Base-by-base conservation (phyloP, 2,329 filamentous ascomycete genomes). In the Alternaria sp. region DNA sequence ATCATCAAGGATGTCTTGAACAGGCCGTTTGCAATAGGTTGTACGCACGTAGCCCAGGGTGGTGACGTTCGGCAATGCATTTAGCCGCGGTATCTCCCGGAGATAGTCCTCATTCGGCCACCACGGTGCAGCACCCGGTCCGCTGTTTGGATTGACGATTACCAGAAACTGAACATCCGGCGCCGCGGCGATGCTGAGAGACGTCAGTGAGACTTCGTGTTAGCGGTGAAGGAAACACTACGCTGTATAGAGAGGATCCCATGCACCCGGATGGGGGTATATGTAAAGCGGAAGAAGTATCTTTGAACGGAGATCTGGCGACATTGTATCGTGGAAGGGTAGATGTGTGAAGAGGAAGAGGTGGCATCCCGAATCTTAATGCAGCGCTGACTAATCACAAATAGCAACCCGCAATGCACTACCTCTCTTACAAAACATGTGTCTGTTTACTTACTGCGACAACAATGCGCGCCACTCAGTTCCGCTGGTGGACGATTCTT, bases 11-110 rank as follows among this genome's bases (percentile, higher is more conserved):
- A 75, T 67, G 15, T 69, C 56, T 13, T 67, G 44, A 6, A 73
- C 52, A 3, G 65, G 32, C 17, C 74, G 65, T 54, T 66, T 75
- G n/a, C 80, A 79, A 67, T 86, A 88, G 8, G 81, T 83, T 11
- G 82, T 83, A 7, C 82, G 74, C 62, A 87, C 84, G 69, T 86
- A 86, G 0, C 82, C 83, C n/a, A 87, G 69, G 6, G 84, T 79
- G 6, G 79, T 77, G 17, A 84, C 83, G 70, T 88, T 87, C 54
- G 81, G 68, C 54, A 79, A 74, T 11, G 75, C 71, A 49, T 77
- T 78, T 32, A 85, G 73, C 46, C 71, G 77, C 15, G 80, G 77
- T 25, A 84, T 78, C 58, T 83, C 82, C 5, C 78, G 77, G 4
- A 80, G 77, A 66, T 85, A 85, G 68, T 84, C 83, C 30, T 70